phyloP scores from a whole-genome alignment of 192 early-diverging fungal genomes.

The Physocladia obscura region DNA sequence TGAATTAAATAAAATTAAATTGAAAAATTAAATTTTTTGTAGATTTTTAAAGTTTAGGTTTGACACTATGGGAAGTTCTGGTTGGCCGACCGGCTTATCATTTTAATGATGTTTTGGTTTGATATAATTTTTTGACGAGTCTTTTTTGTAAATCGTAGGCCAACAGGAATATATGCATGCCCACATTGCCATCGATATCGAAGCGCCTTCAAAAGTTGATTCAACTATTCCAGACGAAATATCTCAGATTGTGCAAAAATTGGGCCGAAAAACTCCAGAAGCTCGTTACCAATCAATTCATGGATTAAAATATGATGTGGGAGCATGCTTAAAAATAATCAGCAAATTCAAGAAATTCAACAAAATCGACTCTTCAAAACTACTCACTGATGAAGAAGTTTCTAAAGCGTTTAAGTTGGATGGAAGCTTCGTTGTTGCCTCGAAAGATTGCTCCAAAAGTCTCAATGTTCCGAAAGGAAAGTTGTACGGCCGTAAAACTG shows the following conservation, averaged over 20 bases:
- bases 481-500: slow-evolving; percentile 37
- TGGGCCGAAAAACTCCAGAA: slow-evolving; percentile 44
- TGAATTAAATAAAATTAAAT: too few species aligned
- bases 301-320: slow-evolving; percentile 44
- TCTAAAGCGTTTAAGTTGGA: slow-evolving; percentile 15
- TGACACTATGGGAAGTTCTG: slow-evolving; percentile 52
- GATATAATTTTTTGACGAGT: not conserved
- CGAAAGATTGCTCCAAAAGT: slow-evolving; percentile 36
- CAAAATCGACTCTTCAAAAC: not conserved
- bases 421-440: slow-evolving; percentile 15
- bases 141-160: too few species aligned
- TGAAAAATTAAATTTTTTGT: slow-evolving; percentile 33
- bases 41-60: slow-evolving; percentile 53
- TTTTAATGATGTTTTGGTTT: slow-evolving; percentile 43
- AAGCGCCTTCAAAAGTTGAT: slow-evolving; percentile 30
- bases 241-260: slow-evolving; percentile 43
- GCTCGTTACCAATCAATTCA: slow-evolving; percentile 50
- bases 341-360: slow-evolving; percentile 9
- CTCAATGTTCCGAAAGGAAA: slow-evolving; percentile 40
- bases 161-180: slow-evolving; percentile 52
- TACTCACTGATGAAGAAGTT: slow-evolving; percentile 31
- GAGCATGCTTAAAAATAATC: slow-evolving; percentile 18
- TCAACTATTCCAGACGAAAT: slow-evolving; percentile 39
- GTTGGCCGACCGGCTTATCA: slow-evolving; percentile 45
- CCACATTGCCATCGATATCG: slow-evolving; percentile 49